Evolutionary conservation across 75 land plant genomes (phyloP), one percentile per base, ranked within the genome.

Genomic region (Chamaecyparis obtusa): DNA sequence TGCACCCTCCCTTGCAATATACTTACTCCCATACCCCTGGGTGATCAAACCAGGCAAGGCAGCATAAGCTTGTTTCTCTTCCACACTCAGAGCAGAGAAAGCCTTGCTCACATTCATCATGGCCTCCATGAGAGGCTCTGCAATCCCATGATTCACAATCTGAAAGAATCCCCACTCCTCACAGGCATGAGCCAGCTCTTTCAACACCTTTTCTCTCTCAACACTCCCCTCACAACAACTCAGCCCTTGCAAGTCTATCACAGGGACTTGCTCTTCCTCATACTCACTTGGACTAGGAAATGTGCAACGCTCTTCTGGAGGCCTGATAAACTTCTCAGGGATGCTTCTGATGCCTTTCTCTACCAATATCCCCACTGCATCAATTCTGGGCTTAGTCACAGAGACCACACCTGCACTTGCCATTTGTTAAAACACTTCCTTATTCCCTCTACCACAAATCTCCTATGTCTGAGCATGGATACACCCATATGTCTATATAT

Each of bases 101-200:
- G 49, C 49, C n/a, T 80, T 80, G 2, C 48, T 3, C 27, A 27
- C n/a, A 9, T 7, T 37, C 46, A 41, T 41, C 83, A 80, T 43
- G 9, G 13, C 48, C 16, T 41, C 83, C 27, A 80, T 80, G 3
- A 80, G 83, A 43, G 48, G 27, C 13, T 80, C n/a, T 21, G 83
- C 48, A 24, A 80, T 80, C 13, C 83, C 83, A 80, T 80, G 83
- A 10, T 80, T 80, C 11, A 80, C 46, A 80, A 88, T 87, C 87
- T 88, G 88, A 43, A 88, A 88, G 88, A 88, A 88, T 2, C 88
- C 88, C 88, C 88, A 88, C 24, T 88, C 76, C 76, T 86, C 88
- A 39, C 76, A 86, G 24, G 87, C 88, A 19, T 21, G 2, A 24
- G 64, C 88, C 4, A 88, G 30, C 71, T 88, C 71, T 21, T 51